Conservation (phyloP, 2,329 filamentous ascomycete species). For the Nigrospora osmanthi region DNA sequence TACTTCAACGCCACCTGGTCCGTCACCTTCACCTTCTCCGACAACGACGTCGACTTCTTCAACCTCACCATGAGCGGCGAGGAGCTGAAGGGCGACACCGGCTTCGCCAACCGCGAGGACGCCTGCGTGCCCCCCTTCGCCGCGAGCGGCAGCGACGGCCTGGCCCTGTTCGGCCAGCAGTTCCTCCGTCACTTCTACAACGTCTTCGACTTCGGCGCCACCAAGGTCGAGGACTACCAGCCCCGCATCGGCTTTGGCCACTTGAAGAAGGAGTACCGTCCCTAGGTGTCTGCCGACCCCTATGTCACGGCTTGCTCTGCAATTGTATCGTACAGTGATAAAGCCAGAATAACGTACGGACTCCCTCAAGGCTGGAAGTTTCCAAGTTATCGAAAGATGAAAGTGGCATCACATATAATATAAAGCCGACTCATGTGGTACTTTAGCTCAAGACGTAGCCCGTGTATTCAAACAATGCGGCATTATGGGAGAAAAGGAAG, state of each 20-base stretch:
- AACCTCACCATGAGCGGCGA: slow-evolving; percentile 21
- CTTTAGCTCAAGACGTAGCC: too few species aligned
- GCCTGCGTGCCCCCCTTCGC: slow-evolving; percentile 28
- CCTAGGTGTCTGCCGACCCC: too few species aligned
- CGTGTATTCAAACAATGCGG: too few species aligned
- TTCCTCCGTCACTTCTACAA: slow-evolving; percentile 25
- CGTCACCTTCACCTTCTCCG: slow-evolving; percentile 17
- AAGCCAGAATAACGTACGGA: too few species aligned
- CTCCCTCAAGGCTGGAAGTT: too few species aligned
- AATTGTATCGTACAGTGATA: too few species aligned
- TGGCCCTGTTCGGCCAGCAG: slow-evolving; percentile 19
- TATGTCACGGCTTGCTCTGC: too few species aligned
- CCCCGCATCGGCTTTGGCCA: slow-evolving; percentile 8
- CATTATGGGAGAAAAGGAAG: too few species aligned
- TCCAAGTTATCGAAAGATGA: too few species aligned
- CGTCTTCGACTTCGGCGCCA: slow-evolving; percentile 21
- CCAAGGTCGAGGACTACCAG: slow-evolving; percentile 5
- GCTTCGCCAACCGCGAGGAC: slow-evolving; percentile 22
- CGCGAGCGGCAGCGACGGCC: slow-evolving; percentile 9
- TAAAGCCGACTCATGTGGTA: too few species aligned
- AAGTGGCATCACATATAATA: too few species aligned
- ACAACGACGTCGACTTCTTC: slow-evolving; percentile 2
- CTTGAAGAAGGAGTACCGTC: slow-evolving; percentile 8
- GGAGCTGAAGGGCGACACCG: slow-evolving; percentile 19
- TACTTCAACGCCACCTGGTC: slow-evolving; percentile 28